Evolutionary conservation across 257 asterid species (phyloP), one percentile per base, ranked within the genome.

Genomic region (Leonotis leonurus): DNA sequence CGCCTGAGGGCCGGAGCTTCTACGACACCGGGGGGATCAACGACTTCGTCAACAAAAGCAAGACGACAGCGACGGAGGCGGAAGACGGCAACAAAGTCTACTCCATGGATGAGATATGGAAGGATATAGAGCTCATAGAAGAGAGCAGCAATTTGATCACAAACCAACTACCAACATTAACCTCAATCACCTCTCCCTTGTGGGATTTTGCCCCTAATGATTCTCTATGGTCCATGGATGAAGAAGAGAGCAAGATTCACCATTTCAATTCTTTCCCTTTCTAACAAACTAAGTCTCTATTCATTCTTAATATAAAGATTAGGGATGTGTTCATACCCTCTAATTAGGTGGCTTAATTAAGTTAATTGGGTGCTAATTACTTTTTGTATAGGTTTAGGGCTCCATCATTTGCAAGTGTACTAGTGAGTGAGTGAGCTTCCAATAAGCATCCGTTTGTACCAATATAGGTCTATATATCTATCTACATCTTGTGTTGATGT

Each of bases 71-170:
- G 6, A 35, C 56, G 2, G 33, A 61, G 67, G 41, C 16, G 3
- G 49, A 43, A 1, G 21, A n/a, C 9, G 14, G 48, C 48, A 64
- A 50, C 21, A 72, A 81, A 32, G 79, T 37, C 6, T 81, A 77
- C 22, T 82, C 95, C 18, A 72, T 84, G 90, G 98, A 91, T 67
- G 96, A 91, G 59, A 82, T 91, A 60, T 91, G 96, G 96, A 86
- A 83, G 58, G 95, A 88, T 60, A 81, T 88, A 24, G 95, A 82
- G 60, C 26, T 80, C 41, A 73, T 73, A 1, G 87, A 85, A 65
- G 94, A 66, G 17, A 68, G 60, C 39, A 68, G 51, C 60, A 75
- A 56, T 13, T 68, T n/a, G n/a, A n/a, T 74, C 56, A 57, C 77
- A 17, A 2, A 27, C 53, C 82, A 71, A 65, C 50, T n/a, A n/a